A percentile compares a stretch with the other conserved stretches of the same genome.
These are phyloP conservation scores for Fusarium piperis DNA, from an alignment of 2,329 filamentous ascomycete species.

Conservation along the genomic window DNA sequence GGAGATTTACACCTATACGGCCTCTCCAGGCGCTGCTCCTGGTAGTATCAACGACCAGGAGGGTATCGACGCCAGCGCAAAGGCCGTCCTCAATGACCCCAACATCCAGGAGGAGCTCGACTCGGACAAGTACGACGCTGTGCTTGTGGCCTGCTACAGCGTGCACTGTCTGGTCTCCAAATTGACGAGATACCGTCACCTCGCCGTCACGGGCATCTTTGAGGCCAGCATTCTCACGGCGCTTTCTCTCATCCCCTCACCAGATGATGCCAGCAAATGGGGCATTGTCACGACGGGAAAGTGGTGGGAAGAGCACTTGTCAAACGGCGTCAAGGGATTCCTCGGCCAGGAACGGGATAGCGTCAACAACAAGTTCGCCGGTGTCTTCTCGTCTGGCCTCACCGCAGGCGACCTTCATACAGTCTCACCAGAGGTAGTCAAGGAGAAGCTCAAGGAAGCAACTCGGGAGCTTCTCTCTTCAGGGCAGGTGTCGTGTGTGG, in stretches of 20 bases:
- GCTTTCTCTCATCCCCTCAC: constrained; percentile 57
- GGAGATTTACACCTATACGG: constrained; percentile 72
- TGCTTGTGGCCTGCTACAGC: constrained; percentile 90
- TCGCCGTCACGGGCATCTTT: constrained; percentile 74
- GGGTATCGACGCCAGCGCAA: constrained; percentile 72
- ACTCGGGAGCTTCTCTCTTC: constrained; percentile 71
- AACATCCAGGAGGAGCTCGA: constrained; percentile 46
- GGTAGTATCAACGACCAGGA: constrained; percentile 80
- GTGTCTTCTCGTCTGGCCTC: constrained; percentile 84
- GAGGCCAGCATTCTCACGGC: constrained; percentile 79
- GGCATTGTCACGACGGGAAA: constrained; percentile 90
- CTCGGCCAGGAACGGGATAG: constrained; percentile 60
- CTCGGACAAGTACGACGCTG: constrained; percentile 70
- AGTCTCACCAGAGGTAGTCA: constrained; percentile 71
- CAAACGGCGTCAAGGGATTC: constrained; percentile 70
- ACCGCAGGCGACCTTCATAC: constrained; percentile 83
- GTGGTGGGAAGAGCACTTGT: constrained; percentile 82
- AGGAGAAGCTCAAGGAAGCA: constrained; percentile 72
- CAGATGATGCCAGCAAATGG: constrained; percentile 62
- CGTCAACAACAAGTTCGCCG: constrained; percentile 69
- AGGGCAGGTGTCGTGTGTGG: constrained; percentile 71
- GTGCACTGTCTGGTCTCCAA: constrained; percentile 78
- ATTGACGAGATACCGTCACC: constrained; percentile 54
- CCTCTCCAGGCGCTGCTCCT: constrained; percentile 65
- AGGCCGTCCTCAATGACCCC: constrained; percentile 68